Evolutionary conservation across 2,329 filamentous ascomycete genomes (phyloP), one percentile per base, ranked within the genome.

Genomic region (Aphanocladium album): DNA sequence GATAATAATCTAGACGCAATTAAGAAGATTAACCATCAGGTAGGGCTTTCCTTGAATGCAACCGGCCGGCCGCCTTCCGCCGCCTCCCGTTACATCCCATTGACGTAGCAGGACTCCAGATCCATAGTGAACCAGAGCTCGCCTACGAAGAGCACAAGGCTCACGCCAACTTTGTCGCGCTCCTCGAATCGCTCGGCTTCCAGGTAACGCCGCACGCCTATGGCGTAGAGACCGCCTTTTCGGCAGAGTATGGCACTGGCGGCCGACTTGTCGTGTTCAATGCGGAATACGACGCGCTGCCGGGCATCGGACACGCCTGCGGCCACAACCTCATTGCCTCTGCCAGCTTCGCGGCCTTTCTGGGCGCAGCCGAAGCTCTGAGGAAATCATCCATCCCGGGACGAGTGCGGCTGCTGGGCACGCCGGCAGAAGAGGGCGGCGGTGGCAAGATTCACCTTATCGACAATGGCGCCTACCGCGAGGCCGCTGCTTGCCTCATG

Each of bases 371-470:
- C n/a, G 52, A 37, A 12, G 71, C 71, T 0, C 66, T 77, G 35
- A 67, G 68, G 35, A 33, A 64, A 2, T 67, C 70, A 2, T 63
- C 64, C 2, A 37, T 52, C 2, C 68, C 71, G 0, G 75, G 75
- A 12, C 68, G 73, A 4, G 67, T 78, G 2, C 70, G 75, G 1
- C 67, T 78, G 1, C 67, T 78, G 0, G 75, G 76, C 4, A 77
- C 75, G 0, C 76, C 75, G 0, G 76, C 76, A 5, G 75, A 78
- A 46, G 76, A 78, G 60, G 74, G 73, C 17, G 75, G 75, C 39
- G 75, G 74, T 17, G 76, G 76, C 11, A 78, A 78, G 64, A 67
- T 80, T 49, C 74, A 72, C 43, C 70, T 80, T 41, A 71, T 80
- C 60, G 43, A 65, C 2, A 64, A 62, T 23, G 70, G 68, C 23